Conservation (phyloP, 495 filamentous ascomycete genomes). For the Tuber umbilicatum region DNA sequence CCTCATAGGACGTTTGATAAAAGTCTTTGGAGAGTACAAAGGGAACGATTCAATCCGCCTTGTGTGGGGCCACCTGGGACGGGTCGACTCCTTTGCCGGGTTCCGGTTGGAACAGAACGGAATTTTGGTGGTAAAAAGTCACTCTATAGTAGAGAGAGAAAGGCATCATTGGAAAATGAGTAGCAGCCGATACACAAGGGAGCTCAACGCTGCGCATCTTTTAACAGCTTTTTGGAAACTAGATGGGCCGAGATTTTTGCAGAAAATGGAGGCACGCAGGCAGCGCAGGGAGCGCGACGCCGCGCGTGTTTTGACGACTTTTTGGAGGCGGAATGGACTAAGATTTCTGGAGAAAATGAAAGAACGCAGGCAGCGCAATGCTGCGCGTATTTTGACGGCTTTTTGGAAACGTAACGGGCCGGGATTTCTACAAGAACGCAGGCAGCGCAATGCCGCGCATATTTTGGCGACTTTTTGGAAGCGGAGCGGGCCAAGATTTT, state of each 20-base stretch:
- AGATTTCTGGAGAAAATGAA: constrained; percentile 4
- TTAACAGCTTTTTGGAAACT: too few relatives aligned
- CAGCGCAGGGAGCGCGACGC: too few relatives aligned
- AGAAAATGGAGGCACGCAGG: too few relatives aligned
- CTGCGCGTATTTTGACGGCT: neutral
- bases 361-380: neutral
- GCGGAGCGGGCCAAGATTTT: neutral
- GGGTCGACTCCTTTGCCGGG: constrained; percentile 1
- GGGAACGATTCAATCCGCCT: neutral
- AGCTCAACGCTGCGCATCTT: constrained; percentile 3
- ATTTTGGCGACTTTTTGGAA: constrained; percentile 11
- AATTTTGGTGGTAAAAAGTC: neutral
- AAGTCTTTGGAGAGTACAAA: neutral
- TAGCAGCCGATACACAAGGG: neutral
- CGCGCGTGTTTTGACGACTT: neutral
- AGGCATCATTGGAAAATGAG: neutral
- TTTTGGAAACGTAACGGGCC: constrained; percentile 13
- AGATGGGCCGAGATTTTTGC: too few relatives aligned
- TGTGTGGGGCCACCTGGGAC: neutral
- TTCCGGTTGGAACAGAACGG: neutral
- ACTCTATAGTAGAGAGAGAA: neutral
- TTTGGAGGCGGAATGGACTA: neutral
- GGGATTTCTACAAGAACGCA: constrained; percentile 7
- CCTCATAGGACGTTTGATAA: neutral
- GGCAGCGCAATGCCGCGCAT: neutral